Conservation (phyloP, 108 stramenopile species). For the Nitzschia sp. region DNA sequence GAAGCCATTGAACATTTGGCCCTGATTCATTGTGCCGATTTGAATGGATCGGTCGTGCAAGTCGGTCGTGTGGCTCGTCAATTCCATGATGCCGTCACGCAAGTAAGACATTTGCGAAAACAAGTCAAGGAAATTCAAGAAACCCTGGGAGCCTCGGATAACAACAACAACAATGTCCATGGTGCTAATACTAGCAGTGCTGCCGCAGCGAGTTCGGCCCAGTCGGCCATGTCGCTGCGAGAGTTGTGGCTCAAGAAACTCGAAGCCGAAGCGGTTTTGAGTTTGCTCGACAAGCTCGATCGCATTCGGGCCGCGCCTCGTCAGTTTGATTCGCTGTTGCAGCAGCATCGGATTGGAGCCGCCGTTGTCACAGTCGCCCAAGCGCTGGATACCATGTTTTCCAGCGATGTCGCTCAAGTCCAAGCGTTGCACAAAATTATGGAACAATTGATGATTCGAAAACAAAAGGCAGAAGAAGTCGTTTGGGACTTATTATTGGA, state of each 20-base stretch:
- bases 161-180: neutral
- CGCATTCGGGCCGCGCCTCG: constrained; percentile 80
- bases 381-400: constrained; percentile 78
- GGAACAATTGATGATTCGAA: constrained; percentile 82
- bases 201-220: constrained; percentile 2
- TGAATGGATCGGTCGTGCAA: constrained; percentile 78
- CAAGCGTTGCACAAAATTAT: constrained; percentile 76
- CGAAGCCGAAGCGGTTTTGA: constrained; percentile 79
- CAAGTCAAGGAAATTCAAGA: constrained; percentile 85
- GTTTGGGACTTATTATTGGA: constrained; percentile 77
- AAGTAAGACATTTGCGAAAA: constrained; percentile 65
- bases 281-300: constrained; percentile 74
- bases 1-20: constrained; percentile 86
- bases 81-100: constrained; percentile 70
- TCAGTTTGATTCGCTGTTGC: constrained; percentile 59
- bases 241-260: constrained; percentile 90
- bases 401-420: constrained; percentile 66
- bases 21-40: constrained; percentile 74
- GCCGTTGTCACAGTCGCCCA: constrained; percentile 62
- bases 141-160: constrained; percentile 46
- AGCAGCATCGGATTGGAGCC: constrained; percentile 67
- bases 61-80: constrained; percentile 81
- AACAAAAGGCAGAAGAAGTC: constrained; percentile 85
- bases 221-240: constrained; percentile 32
- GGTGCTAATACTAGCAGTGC: constrained; percentile 19